Conservation (phyloP, 345 rosid genomes). For the Rubroshorea leprosula region DNA sequence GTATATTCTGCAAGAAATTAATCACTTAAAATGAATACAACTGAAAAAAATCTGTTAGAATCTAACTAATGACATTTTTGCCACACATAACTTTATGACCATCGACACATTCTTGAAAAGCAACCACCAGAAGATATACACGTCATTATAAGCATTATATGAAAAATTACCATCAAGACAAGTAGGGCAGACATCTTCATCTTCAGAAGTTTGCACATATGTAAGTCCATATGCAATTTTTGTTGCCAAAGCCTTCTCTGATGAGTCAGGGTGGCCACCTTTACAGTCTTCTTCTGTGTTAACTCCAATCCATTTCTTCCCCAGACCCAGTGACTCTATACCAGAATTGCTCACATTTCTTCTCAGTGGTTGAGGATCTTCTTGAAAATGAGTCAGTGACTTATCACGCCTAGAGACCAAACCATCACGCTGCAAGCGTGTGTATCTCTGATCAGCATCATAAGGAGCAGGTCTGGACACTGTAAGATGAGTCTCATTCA, state of each 20-base stretch:
- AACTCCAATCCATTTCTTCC: constrained; percentile 38
- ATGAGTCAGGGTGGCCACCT: constrained; percentile 30
- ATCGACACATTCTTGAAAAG: not conserved
- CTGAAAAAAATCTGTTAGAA: not conserved
- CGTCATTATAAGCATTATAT: not conserved
- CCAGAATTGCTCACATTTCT: constrained; percentile 44
- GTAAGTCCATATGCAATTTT: constrained; percentile 26
- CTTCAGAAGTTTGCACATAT: constrained; percentile 35
- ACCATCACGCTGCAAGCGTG: constrained; percentile 56
- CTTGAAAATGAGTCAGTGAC: constrained; percentile 48
- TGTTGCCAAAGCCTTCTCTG: constrained; percentile 31
- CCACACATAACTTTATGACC: not conserved
- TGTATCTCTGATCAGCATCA: constrained; percentile 54
- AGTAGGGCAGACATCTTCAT: constrained; percentile 67
- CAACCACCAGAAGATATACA: not conserved
- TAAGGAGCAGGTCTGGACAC: constrained; percentile 37
- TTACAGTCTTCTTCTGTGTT: constrained; percentile 37
- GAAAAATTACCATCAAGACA: constrained; percentile 56
- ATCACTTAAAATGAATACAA: constrained; percentile 5
- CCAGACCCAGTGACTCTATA: constrained; percentile 35
- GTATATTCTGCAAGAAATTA: constrained; percentile 51
- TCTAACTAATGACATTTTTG: too few relatives aligned
- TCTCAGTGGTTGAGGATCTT: constrained; percentile 47
- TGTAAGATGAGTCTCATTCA: constrained; percentile 31
- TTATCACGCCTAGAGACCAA: constrained; percentile 63